Conservation (phyloP, 441 rosid genomes). For the Caryocar brasiliense region DNA sequence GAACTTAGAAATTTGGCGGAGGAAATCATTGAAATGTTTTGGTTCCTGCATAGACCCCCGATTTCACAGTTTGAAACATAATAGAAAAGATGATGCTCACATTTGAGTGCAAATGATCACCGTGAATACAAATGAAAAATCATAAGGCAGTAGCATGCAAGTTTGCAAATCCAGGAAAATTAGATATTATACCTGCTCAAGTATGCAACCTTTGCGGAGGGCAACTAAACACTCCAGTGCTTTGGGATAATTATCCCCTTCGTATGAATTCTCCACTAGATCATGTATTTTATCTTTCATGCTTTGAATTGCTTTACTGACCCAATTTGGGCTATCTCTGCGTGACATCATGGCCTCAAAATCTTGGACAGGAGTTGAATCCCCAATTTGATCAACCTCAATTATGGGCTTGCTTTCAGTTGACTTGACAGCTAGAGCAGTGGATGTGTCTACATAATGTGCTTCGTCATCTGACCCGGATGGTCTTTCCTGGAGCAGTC, state of each 20-base stretch:
- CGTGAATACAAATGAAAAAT: neutral
- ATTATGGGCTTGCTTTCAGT: conserved; percentile 18
- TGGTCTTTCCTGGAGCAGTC: conserved; percentile 43
- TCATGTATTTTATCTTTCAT: conserved; percentile 46
- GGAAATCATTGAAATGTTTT: conserved; percentile 60
- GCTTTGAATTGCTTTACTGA: conserved; percentile 48
- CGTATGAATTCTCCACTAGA: conserved; percentile 31
- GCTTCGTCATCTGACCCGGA: conserved; percentile 57
- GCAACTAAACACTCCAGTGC: conserved; percentile 54
- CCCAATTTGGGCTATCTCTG: conserved; percentile 65
- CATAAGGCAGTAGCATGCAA: neutral
- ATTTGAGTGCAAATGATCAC: neutral
- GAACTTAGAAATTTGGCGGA: conserved; percentile 27
- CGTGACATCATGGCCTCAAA: conserved; percentile 75
- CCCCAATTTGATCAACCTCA: conserved; percentile 39
- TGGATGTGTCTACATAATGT: conserved; percentile 16
- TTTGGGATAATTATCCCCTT: conserved; percentile 29
- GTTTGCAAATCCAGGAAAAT: neutral
- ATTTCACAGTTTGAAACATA: neutral
- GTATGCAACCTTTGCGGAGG: conserved; percentile 76
- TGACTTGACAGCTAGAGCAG: conserved; percentile 17
- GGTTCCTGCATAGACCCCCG: conserved; percentile 63
- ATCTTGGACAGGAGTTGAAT: conserved; percentile 63
- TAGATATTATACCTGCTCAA: conserved; percentile 49
- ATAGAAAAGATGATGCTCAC: neutral